phyloP scores from a whole-genome alignment of 139 green algal species.

The Eudorina sp. region DNA sequence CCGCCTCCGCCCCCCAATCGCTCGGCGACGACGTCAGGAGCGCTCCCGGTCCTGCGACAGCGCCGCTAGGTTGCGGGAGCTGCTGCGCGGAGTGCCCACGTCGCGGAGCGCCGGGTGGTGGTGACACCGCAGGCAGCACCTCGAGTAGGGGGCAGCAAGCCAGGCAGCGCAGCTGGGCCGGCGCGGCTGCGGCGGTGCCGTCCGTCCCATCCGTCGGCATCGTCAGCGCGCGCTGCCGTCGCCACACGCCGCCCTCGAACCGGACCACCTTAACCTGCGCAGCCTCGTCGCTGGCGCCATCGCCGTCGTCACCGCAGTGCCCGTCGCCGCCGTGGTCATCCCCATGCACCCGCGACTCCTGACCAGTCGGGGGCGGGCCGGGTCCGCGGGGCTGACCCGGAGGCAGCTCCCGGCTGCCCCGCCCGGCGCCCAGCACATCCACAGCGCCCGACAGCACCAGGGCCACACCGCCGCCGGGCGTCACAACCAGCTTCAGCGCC shows the following conservation, averaged over 20 bases:
- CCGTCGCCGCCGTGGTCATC: not conserved
- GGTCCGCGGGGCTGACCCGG: not conserved
- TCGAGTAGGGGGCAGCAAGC: no score
- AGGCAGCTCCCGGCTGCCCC: no score
- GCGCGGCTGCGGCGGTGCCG: not conserved
- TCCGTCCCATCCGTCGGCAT: not conserved
- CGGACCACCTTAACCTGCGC: not conserved
- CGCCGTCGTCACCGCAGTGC: not conserved
- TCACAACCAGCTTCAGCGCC: slow-evolving; percentile 8
- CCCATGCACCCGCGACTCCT: no score
- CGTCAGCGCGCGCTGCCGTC: not conserved
- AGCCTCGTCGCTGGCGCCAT: not conserved
- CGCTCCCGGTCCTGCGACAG: no score
- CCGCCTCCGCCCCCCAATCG: no score
- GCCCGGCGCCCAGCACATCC: not conserved
- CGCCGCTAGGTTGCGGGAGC: no score
- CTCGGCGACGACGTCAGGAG: no score
- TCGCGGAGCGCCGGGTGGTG: no score
- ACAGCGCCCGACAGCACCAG: slow-evolving; percentile 10
- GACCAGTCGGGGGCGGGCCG: no score
- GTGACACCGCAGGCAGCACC: no score
- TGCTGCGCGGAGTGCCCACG: no score
- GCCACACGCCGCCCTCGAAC: slow-evolving; percentile 1
- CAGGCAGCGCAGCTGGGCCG: not conserved
- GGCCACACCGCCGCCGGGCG: not conserved